Conservation (phyloP, 768 basidiomycete genomes). For the Mycena indigotica region DNA sequence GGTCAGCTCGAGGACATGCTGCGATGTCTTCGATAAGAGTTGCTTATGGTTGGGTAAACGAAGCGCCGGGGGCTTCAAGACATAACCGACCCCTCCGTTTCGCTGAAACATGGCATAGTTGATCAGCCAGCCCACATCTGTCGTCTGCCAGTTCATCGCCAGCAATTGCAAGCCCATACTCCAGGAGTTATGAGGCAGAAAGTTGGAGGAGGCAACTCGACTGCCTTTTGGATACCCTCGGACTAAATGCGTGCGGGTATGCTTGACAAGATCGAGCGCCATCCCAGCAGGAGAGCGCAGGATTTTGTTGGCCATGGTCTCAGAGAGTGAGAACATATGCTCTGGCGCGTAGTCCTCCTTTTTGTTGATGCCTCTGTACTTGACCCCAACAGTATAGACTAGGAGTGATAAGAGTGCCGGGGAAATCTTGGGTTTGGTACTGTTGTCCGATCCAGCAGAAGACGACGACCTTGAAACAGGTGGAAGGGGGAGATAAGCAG, state of each 20-base stretch:
- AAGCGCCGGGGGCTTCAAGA: constrained; percentile 84
- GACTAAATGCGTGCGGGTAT: constrained; percentile 81
- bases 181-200: constrained; percentile 89
- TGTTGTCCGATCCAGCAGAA: neutral
- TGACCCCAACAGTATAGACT: constrained; percentile 94
- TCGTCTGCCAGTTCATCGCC: constrained; percentile 97
- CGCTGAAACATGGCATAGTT: constrained; percentile 96
- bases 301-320: constrained; percentile 76
- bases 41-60: constrained; percentile 61
- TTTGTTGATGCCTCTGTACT: constrained; percentile 88
- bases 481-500: constrained; percentile 17
- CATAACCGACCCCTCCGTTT: constrained; percentile 86
- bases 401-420: constrained; percentile 69
- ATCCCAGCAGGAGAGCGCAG: constrained; percentile 51
- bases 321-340: constrained; percentile 93
- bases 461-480: constrained; percentile 4
- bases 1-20: constrained; percentile 64
- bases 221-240: constrained; percentile 86
- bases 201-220: constrained; percentile 83
- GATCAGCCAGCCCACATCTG: constrained; percentile 87
- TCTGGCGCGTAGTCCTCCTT: constrained; percentile 83
- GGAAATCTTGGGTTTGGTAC: constrained; percentile 75
- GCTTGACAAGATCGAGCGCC: constrained; percentile 77
- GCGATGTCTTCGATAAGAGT: constrained; percentile 51
- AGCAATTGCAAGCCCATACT: constrained; percentile 85